Percentiles rank a stretch among this genome's conserved stretches.
Evolutionary conservation across 2,329 filamentous ascomycete species (phyloP).

Genomic region (Paraphaeosphaeria minitans): DNA sequence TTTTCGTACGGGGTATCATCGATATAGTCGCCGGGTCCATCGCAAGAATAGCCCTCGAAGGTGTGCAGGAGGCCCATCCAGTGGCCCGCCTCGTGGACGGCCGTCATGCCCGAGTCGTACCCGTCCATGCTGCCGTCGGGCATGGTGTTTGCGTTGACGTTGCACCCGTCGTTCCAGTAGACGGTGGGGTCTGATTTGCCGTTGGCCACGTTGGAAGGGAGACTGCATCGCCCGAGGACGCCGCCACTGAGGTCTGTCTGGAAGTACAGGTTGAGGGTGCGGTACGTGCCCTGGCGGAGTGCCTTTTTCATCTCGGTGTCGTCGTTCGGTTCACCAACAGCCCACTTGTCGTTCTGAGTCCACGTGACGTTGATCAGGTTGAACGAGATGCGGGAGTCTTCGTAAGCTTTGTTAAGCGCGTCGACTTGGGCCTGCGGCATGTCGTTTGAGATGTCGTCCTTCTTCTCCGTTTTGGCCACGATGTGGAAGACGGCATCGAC

Average conservation of each 20-base stretch:
- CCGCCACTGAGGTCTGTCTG: constrained; percentile 57
- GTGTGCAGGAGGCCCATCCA: constrained; percentile 55
- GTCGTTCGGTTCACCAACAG: constrained; percentile 53
- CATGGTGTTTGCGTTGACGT: constrained; percentile 62
- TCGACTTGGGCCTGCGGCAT: constrained; percentile 48
- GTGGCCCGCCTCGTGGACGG: constrained; percentile 56
- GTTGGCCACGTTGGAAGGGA: constrained; percentile 50
- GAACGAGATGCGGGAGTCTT: constrained; percentile 59
- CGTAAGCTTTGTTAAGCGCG: constrained; percentile 52
- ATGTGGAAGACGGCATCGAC: constrained; percentile 55
- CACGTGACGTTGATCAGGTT: constrained; percentile 55
- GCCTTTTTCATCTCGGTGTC: constrained; percentile 58
- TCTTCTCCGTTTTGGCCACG: constrained; percentile 45
- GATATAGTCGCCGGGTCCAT: constrained; percentile 52
- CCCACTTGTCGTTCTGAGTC: constrained; percentile 61
- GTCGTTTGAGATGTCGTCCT: constrained; percentile 47
- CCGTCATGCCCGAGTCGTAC: constrained; percentile 56
- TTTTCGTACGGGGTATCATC: constrained; percentile 51
- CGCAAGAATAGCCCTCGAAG: constrained; percentile 54
- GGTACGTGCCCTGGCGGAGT: constrained; percentile 60
- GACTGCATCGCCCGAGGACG: constrained; percentile 61
- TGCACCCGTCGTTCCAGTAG: constrained; percentile 62
- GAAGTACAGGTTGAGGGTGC: constrained; percentile 64
- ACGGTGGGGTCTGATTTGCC: constrained; percentile 44
- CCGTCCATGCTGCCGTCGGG: constrained; percentile 55